phyloP scores from a whole-genome alignment of 768 basidiomycete genomes.

The Trametes villosa region DNA sequence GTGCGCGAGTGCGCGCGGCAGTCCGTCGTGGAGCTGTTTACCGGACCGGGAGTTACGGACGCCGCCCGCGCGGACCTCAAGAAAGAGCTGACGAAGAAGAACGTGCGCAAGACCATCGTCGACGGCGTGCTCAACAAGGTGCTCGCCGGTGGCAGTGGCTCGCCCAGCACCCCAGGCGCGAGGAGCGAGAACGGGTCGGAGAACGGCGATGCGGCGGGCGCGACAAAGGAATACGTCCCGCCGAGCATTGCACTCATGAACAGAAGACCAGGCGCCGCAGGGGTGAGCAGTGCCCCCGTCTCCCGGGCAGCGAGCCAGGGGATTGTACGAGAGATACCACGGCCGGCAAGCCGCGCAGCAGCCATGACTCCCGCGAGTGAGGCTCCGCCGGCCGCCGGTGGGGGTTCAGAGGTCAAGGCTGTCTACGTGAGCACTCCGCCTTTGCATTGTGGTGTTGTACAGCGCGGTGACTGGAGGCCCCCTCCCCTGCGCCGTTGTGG shows the following conservation, averaged over 20 bases:
- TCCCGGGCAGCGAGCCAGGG: conserved; percentile 53
- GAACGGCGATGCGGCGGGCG: conserved; percentile 50
- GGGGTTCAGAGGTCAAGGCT: conserved; percentile 52
- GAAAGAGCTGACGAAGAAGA: conserved; percentile 85
- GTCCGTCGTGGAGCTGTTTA: conserved; percentile 84
- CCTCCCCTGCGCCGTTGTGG: neutral
- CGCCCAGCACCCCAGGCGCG: conserved; percentile 47
- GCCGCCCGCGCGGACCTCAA: conserved; percentile 92
- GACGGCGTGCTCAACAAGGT: conserved; percentile 78
- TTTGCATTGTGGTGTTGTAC: neutral
- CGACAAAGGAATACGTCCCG: conserved; percentile 68
- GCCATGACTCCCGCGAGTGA: conserved; percentile 45
- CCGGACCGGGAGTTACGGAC: conserved; percentile 80
- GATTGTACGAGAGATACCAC: conserved; percentile 52
- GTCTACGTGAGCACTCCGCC: conserved; percentile 63
- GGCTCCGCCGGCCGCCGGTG: conserved; percentile 40
- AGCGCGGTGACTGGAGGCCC: conserved; percentile 8
- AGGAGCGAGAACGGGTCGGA: conserved; percentile 64
- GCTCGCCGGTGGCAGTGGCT: conserved; percentile 48
- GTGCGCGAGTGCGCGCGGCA: conserved; percentile 87
- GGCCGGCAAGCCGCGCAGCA: conserved; percentile 67
- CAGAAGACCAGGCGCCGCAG: conserved; percentile 44
- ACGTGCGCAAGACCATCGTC: conserved; percentile 84
- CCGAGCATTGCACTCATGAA: conserved; percentile 69
- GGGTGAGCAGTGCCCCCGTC: conserved; percentile 32